Conservation (phyloP, 768 basidiomycete species). For the Leccinum subgranulosum region DNA sequence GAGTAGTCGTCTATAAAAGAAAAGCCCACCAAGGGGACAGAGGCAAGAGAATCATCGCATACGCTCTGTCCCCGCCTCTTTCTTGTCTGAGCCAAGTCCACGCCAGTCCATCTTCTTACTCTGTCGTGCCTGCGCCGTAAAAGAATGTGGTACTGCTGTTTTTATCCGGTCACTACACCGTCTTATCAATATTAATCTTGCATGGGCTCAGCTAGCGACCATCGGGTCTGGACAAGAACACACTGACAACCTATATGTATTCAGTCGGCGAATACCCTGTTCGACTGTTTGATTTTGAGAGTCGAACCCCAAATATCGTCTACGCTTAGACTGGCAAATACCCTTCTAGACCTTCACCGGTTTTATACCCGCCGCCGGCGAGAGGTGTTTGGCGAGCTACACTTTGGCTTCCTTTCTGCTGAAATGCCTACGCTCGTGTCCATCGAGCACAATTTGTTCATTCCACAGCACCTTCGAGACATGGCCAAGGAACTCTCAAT, state of each 20-base stretch:
- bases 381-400: conserved; percentile 61
- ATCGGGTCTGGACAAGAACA: conserved; percentile 36
- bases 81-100: no score
- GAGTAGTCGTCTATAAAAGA: no score
- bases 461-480: conserved; percentile 49
- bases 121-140: no score
- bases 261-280: conserved; percentile 60
- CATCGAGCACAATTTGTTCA: conserved; percentile 57
- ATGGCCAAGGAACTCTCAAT: conserved; percentile 52
- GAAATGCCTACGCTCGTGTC: conserved; percentile 69
- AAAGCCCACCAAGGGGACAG: no score
- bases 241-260: conserved; percentile 48
- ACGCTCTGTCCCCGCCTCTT: no score
- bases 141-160: conserved; percentile 43
- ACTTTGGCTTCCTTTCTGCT: conserved; percentile 60
- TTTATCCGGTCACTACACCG: conserved; percentile 53
- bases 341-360: conserved; percentile 65
- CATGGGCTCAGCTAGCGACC: conserved; percentile 61
- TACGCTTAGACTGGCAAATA: conserved; percentile 39
- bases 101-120: no score
- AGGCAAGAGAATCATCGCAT: no score
- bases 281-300: conserved; percentile 54
- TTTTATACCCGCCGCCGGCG: conserved; percentile 67
- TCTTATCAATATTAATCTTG: conserved; percentile 77
- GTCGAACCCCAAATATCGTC: conserved; percentile 43